Base-by-base conservation (phyloP, 495 filamentous ascomycete genomes). In the Aspergillus bertholletiae region DNA sequence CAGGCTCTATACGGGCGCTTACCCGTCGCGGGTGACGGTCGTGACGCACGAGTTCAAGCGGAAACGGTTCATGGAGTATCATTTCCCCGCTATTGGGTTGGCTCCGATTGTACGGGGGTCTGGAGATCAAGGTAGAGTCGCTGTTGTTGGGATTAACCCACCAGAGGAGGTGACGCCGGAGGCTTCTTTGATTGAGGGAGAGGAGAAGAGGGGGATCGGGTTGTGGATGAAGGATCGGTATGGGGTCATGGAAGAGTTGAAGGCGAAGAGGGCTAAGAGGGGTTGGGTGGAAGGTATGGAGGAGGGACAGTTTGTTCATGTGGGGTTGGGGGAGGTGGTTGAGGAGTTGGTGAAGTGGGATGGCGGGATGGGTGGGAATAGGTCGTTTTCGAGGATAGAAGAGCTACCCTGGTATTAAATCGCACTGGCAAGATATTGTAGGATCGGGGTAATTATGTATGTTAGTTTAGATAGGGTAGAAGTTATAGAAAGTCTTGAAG, bases 11-110 rank as follows among this genome's bases (percentile, higher is more conserved):
- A 73, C 70, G 1, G 70, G 75, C 0, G 13, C 41, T 2, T 74
- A 72, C 48, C 74, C 71, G 9, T 37, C 43, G n/a, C 59, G 49
- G 24, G 65, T 94, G 2, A 90, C 83, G 12, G 76, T 95, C 13
- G 77, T 95, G 43, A 87, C 84, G 45, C 88, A 92, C 59, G 82
- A 70, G 17, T 95, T 94, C 70, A 95, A 95, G 61, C 72, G 79
- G 32, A 58, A 62, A 1, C 77, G 90, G 22, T 86, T 93, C 35
- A 69, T 87, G 54, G 77, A 87, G 21, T 74, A 80, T 15, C 90
- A 95, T 68, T 83, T 86, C 45, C 75, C 68, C 11, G 85, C 88
- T 15, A 70, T 92, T n/a, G 80, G 76, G 15, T 46, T 89, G 7
- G 24, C 56, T 12, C 58, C 62, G n/a, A 2, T 39, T 12, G 5